Evolutionary conservation across 257 asterid species (phyloP), one percentile per base, ranked within the genome.

Genomic region (Apocynum venetum): DNA sequence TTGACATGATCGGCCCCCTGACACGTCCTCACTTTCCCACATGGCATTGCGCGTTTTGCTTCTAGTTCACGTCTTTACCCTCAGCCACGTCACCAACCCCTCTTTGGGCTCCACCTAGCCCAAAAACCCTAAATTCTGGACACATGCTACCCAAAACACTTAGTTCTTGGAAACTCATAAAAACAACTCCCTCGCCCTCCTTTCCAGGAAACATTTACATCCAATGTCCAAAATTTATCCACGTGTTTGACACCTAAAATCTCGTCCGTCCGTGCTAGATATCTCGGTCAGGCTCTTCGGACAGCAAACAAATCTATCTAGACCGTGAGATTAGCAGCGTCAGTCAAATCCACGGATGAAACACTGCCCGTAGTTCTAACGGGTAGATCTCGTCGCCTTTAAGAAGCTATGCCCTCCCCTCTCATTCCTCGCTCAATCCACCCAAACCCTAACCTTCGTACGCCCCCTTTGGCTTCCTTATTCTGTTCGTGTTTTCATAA

Each of bases 311-410:
- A 84, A 84, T 4, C 57, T 20, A 76, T n/a, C 6, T 4, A 7
- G 25, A 0, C 96, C 96, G 75, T 86, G 41, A 6, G 96, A 89
- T 92, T 69, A 73, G 41, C 15, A 75, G 61, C 7, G 36, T 44
- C 71, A 43, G 4, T 4, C 13, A 2, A 40, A 80, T 86, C 77
- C 8, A 89, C 91, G 93, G 86, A 41, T 61, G 52, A 44, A 3
- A 71, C 20, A 1, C 88, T 92, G 97, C 98, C 98, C 98, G 87
- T 65, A 36, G 35, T 77, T 68, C 3, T 0, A 41, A 15, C 89
- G 98, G 98, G 96, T 89, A 92, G 97, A 92, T 94, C 97, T 84
- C 87, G 72, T 77, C 86, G 91, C 96, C 98, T 91, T 91, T 92
- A 94, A 94, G 97, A 91, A 36, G 87, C 84, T 83, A n/a, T 84